Conservation (phyloP, 768 basidiomycete species). For the Pholiota conissans region DNA sequence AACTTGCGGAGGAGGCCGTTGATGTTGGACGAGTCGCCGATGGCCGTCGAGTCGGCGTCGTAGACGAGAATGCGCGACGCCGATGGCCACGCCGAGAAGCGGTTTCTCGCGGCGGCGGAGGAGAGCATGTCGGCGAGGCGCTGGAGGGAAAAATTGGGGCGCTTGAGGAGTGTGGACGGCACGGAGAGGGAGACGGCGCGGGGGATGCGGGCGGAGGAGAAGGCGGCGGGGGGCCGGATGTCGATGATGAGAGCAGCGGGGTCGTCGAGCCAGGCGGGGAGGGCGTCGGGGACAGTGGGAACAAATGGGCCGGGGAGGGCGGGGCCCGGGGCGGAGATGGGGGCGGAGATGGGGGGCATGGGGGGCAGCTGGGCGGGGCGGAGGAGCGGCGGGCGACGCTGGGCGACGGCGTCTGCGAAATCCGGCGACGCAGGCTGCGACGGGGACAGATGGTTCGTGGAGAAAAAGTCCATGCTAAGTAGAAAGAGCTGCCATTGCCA, state of each 20-base stretch:
- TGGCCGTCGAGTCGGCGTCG: slow-evolving; percentile 70
- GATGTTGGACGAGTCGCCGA: slow-evolving; percentile 68
- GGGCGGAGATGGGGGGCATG: slow-evolving; percentile 7
- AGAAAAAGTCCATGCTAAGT: slow-evolving; percentile 9
- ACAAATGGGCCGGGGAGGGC: slow-evolving; percentile 19
- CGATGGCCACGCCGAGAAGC: slow-evolving; percentile 59
- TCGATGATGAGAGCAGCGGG: slow-evolving; percentile 71
- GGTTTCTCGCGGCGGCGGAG: slow-evolving; percentile 50
- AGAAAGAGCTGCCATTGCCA: slow-evolving; percentile 11
- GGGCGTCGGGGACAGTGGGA: slow-evolving; percentile 24
- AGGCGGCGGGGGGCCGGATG: slow-evolving; percentile 82
- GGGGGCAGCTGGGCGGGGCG: background rate
- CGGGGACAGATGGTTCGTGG: slow-evolving; percentile 20
- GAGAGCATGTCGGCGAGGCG: slow-evolving; percentile 83
- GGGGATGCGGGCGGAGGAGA: slow-evolving; percentile 62
- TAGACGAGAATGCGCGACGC: slow-evolving; percentile 76
- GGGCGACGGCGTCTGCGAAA: slow-evolving; percentile 57
- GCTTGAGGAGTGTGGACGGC: slow-evolving; percentile 91
- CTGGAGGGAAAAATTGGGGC: slow-evolving; percentile 81
- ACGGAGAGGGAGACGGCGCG: slow-evolving; percentile 83
- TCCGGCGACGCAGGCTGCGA: slow-evolving; percentile 24
- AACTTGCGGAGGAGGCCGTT: slow-evolving; percentile 78
- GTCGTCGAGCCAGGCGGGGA: slow-evolving; percentile 33
- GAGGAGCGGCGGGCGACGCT: slow-evolving; percentile 29
- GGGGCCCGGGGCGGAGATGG: slow-evolving; percentile 8